These are phyloP conservation scores for Diaporthe vaccinii DNA, from an alignment of 2,329 filamentous ascomycete genomes.

Conservation along the genomic window DNA sequence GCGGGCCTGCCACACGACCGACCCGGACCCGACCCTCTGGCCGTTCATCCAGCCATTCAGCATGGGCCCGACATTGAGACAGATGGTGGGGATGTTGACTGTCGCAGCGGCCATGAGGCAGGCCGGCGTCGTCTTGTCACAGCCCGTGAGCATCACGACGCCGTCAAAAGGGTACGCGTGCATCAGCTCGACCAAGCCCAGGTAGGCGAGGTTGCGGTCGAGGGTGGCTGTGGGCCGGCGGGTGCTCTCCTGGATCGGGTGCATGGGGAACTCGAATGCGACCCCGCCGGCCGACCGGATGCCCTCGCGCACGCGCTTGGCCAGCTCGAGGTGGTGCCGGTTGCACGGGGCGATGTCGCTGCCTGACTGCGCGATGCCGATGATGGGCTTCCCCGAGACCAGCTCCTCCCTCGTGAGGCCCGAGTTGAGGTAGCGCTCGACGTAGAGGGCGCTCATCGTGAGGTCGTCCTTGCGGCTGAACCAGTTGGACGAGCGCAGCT, in stretches of 20 bases:
- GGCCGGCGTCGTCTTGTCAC: slow-evolving; percentile 66
- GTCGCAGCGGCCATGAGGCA: slow-evolving; percentile 66
- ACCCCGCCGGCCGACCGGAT: slow-evolving; percentile 63
- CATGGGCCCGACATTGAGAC: slow-evolving; percentile 67
- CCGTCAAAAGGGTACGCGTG: slow-evolving; percentile 64
- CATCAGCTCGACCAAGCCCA: slow-evolving; percentile 62
- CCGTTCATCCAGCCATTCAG: slow-evolving; percentile 61
- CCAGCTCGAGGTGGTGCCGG: slow-evolving; percentile 62
- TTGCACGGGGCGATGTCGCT: slow-evolving; percentile 66
- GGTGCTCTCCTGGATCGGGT: slow-evolving; percentile 64
- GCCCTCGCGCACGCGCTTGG: slow-evolving; percentile 63
- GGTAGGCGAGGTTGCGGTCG: slow-evolving; percentile 63
- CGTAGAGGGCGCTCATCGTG: slow-evolving; percentile 54
- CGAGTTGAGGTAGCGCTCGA: slow-evolving; percentile 65
- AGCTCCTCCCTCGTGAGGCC: slow-evolving; percentile 63
- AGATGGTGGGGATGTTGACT: slow-evolving; percentile 64
- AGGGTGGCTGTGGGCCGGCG: slow-evolving; percentile 62
- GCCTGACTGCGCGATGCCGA: slow-evolving; percentile 65
- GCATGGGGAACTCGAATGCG: slow-evolving; percentile 65
- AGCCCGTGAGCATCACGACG: slow-evolving; percentile 64
- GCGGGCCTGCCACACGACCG: slow-evolving; percentile 62
- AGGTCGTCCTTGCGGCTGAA: slow-evolving; percentile 56
- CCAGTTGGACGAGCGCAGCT: slow-evolving; percentile 58
- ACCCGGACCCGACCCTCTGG: slow-evolving; percentile 59
- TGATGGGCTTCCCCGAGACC: slow-evolving; percentile 62